These are phyloP conservation scores for Aspergillus spinulosporus DNA, from an alignment of 2,329 filamentous ascomycete species.

Conservation along the genomic window DNA sequence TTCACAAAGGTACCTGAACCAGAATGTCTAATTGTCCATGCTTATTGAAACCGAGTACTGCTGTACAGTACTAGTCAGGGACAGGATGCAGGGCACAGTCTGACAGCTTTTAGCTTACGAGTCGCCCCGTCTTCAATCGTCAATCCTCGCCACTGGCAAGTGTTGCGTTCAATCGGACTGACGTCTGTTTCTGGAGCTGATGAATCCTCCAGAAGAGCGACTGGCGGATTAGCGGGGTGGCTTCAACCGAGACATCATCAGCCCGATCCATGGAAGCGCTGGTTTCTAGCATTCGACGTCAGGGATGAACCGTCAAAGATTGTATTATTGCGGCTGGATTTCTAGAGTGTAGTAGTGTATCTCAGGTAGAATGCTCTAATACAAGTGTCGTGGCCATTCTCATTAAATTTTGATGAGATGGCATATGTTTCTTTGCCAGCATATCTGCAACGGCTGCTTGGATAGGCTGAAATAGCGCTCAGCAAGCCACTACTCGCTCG, in stretches of 20 bases:
- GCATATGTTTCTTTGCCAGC: neutral
- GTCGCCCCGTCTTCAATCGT: neutral
- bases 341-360: neutral
- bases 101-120: neutral
- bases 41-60: neutral
- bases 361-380: neutral
- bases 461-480: constrained; percentile 10
- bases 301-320: neutral
- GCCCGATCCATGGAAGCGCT: neutral
- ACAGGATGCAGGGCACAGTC: neutral
- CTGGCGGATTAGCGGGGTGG: neutral
- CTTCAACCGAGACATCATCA: neutral
- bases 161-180: neutral
- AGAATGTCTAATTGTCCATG: neutral
- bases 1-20: constrained; percentile 3
- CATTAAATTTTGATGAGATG: neutral
- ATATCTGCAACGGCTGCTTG: neutral
- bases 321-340: neutral
- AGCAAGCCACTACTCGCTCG: constrained; percentile 19
- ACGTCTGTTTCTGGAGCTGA: neutral
- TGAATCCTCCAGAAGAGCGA: neutral
- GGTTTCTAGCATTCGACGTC: neutral
- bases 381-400: neutral
- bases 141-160: neutral
- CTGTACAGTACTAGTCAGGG: neutral